Base-by-base conservation (phyloP, 345 rosid species). In the Gossypium stocksii region DNA sequence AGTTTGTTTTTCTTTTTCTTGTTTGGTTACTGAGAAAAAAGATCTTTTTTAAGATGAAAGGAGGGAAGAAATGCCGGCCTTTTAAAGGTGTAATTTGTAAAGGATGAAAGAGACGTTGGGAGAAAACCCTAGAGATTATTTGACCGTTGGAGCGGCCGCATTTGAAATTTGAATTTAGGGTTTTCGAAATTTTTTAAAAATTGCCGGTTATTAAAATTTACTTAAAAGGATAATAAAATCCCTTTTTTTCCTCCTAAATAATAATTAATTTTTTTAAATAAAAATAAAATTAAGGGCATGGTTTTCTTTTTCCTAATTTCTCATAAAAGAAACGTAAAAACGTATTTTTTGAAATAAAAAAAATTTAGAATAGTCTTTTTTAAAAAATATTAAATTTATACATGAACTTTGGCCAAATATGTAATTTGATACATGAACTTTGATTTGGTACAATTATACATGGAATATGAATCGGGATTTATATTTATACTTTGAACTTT, bases 121-220 rank as follows among this genome's bases (percentile, higher is more conserved):
- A 66, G 46, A 59, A 78, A 85, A 76, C 83, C 89, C 83, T 82
- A 82, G n/a, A 80, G 22, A 71, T 9, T 15, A 77, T 68, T 17
- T 74, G 76, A 87, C 93, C 93, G 90, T 89, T 89, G 82, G 85
- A 73, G 81, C 81, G 63, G 58, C 56, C 12, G 57, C 51, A 19
- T 84, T 87, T 87, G 83, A 84, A 86, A 29, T 84, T 87, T 83
- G 84, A 85, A 85, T 76, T 77, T 57, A 29, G 16, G 48, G 16
- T 58, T 27, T 14, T 14, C 2, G 19, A 34, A 34, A 11, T 17
- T 20, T 17, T 56, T 58, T 38, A 15, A 19, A 54, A 54, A 2
- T 51, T 17, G 2, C 7, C 2, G 7, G 19, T 15, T 54, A 19
- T 34, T 34, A 34, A 34, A 34, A 34, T 34, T 34, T 34, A 5